phyloP scores from a whole-genome alignment of 164 flowering plant species.

The Nelumbo lutea region DNA sequence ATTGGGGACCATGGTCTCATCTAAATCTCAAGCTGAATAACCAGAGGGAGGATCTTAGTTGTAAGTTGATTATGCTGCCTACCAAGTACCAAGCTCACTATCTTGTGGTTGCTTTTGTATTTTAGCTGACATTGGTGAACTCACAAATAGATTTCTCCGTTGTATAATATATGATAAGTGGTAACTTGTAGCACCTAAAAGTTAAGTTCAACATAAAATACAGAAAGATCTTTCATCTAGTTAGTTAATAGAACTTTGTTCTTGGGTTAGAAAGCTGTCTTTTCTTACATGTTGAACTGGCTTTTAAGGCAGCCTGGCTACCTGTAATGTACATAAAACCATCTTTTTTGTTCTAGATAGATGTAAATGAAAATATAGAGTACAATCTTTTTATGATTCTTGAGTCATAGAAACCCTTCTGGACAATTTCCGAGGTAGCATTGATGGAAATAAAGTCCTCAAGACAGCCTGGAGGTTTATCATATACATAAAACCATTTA shows the following conservation, averaged over 20 bases:
- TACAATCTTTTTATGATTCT: not conserved
- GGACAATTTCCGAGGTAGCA: no score
- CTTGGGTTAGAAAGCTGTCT: no score
- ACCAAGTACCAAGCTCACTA: not conserved
- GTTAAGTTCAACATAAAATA: not conserved
- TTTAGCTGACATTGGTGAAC: not conserved
- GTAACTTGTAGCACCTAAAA: not conserved
- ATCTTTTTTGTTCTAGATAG: not conserved
- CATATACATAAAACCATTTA: no score
- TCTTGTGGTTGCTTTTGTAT: conserved; percentile 2
- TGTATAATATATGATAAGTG: not conserved
- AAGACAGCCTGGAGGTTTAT: no score
- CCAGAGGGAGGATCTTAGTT: not conserved
- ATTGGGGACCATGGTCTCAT: conserved; percentile 19
- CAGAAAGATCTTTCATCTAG: no score
- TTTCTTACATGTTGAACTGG: no score
- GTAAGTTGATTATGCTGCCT: not conserved
- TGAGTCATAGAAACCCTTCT: no score
- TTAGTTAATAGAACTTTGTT: no score
- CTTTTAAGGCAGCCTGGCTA: not conserved
- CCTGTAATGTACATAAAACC: not conserved
- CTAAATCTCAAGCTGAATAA: conserved; percentile 24
- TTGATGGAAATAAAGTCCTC: no score
- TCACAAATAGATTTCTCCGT: not conserved
- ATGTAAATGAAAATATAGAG: not conserved